Evolutionary conservation across 129 eudicot genomes (phyloP), one percentile per base, ranked within the genome.

Genomic region (Silybum marianum): DNA sequence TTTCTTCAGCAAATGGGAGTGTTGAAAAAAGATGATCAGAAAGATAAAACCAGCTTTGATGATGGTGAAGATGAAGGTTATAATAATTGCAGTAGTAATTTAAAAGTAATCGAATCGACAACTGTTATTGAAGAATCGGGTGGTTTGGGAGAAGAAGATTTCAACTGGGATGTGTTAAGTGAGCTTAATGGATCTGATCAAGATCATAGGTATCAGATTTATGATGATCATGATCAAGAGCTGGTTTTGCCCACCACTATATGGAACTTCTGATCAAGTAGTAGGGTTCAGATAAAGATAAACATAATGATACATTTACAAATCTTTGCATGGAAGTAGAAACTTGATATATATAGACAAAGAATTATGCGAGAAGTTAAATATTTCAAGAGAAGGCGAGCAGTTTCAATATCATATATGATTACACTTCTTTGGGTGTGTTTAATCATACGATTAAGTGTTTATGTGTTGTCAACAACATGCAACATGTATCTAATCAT

Each of bases 1-100:
- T 95, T 95, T 51, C 93, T 95, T 40, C 92, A 93, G 75, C 99
- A 95, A 69, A n/a, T 95, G 63, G 99, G 99, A 14, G 89, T 95
- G 14, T 22, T 95, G 36, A 92, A 89, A 78, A 84, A 84, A 58
- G 91, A 88, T 9, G 88, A 84, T 51, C 80, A 71, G 6, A 74
- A 81, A 9, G 71, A 46, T 66, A 78, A 78, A 21, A 24, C 73
- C 2, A 58, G 6, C 0, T 58, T 28, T 39, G 60, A 39, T 23
- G 26, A 72, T 65, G 75, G 9, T 72, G 60, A 39, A 13, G 26
- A 72, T 22, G 77, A 13, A 71, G 78, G 69, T 73, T 7, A 18
- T 69, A 63, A 73, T 18, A 77, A n/a, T n/a, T n/a, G n/a, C n/a
- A n/a, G n/a, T n/a, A n/a, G n/a, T n/a, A n/a, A 69, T 25, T 24